Percentiles rank a stretch among this genome's conserved stretches.
These are phyloP conservation scores for Xylariaceae sp. DNA, from an alignment of 2,329 filamentous ascomycete genomes.

Conservation along the genomic window DNA sequence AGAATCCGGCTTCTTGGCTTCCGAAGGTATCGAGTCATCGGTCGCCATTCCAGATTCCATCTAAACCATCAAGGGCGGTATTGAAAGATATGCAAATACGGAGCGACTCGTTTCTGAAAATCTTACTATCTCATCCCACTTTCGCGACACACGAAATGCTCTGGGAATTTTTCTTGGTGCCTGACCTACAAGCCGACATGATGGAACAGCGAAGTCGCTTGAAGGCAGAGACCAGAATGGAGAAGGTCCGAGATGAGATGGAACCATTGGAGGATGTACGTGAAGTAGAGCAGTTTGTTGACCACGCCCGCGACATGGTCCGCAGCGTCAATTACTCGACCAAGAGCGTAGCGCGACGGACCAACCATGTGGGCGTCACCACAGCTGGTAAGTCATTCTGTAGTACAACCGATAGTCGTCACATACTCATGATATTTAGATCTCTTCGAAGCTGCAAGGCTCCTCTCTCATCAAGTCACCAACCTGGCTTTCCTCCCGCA, in stretches of 20 bases:
- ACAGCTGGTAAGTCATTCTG: slow-evolving; percentile 45
- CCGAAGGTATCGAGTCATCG: slow-evolving; percentile 73
- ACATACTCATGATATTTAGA: slow-evolving; percentile 40
- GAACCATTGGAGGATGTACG: slow-evolving; percentile 77
- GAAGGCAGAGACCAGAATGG: slow-evolving; percentile 77
- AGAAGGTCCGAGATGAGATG: slow-evolving; percentile 85
- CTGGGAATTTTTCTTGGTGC: slow-evolving; percentile 98
- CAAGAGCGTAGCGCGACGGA: slow-evolving; percentile 74
- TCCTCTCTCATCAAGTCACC: slow-evolving; percentile 49
- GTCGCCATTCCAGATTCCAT: slow-evolving; percentile 89
- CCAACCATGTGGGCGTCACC: slow-evolving; percentile 67
- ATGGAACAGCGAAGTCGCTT: slow-evolving; percentile 83
- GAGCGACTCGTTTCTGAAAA: slow-evolving; percentile 83
- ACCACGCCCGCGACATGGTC: slow-evolving; percentile 86
- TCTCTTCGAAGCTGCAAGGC: slow-evolving; percentile 60
- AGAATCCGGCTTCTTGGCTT: slow-evolving; percentile 94
- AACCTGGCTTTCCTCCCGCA: slow-evolving; percentile 63
- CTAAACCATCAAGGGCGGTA: slow-evolving; percentile 81
- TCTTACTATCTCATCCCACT: slow-evolving; percentile 81
- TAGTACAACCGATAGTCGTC: no score
- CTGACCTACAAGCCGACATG: slow-evolving; percentile 84
- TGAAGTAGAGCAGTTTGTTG: slow-evolving; percentile 90
- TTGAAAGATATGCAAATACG: slow-evolving; percentile 83
- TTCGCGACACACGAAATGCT: slow-evolving; percentile 96
- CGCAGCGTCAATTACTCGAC: slow-evolving; percentile 79